A percentile compares a stretch with the other conserved stretches of the same genome.
Evolutionary conservation across 2,329 filamentous ascomycete genomes (phyloP).

Genomic region (Ophiognomonia clavigignenti-juglandacearum): DNA sequence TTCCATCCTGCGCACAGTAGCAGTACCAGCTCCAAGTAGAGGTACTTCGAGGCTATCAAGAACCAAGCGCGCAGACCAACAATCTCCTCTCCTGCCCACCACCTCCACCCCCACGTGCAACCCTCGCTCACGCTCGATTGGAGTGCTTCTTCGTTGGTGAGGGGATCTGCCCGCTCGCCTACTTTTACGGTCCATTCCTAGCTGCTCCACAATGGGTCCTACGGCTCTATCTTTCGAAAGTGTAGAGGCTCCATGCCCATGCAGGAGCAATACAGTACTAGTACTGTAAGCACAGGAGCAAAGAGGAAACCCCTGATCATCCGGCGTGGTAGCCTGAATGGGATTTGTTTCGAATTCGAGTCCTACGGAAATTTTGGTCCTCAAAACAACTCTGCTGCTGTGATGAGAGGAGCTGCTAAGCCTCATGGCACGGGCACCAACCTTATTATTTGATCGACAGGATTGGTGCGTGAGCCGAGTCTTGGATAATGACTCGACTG

Average conservation of each 20-base stretch:
- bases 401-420: too few relatives aligned
- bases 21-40: background rate
- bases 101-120: constrained; percentile 1
- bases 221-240: background rate
- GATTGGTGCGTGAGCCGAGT: too few relatives aligned
- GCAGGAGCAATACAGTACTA: too few relatives aligned
- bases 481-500: too few relatives aligned
- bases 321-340: background rate
- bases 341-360: background rate
- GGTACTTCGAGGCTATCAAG: constrained; percentile 7
- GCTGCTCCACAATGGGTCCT: background rate
- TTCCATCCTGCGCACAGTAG: background rate
- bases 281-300: background rate
- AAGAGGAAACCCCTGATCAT: background rate
- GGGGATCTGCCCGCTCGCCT: too few relatives aligned
- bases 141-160: too few relatives aligned
- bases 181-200: background rate
- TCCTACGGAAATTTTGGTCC: background rate
- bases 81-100: background rate
- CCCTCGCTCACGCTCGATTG: constrained; percentile 4
- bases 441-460: too few relatives aligned
- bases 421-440: too few relatives aligned
- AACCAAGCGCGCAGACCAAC: background rate
- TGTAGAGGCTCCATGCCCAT: too few relatives aligned
- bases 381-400: background rate